phyloP scores from a whole-genome alignment of 2,329 filamentous ascomycete species.

The Pleurostoma richardsiae region DNA sequence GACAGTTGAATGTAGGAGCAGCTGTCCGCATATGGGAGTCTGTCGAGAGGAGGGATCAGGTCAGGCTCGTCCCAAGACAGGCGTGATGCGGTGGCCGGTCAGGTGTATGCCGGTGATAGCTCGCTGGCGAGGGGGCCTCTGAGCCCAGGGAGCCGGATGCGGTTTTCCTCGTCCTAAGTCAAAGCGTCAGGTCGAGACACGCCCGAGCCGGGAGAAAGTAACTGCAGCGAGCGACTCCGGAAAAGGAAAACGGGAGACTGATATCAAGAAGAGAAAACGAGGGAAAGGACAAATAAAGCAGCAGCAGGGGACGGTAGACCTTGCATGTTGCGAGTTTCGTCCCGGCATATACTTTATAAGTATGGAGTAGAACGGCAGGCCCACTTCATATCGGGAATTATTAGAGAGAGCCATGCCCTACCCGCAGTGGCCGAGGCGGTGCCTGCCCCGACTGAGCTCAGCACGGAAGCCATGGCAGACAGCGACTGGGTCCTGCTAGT shows the following conservation, averaged over 20 bases:
- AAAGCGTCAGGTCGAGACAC: neutral
- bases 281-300: neutral
- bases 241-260: conserved; percentile 2
- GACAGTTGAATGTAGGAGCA: conserved; percentile 3
- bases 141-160: neutral
- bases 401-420: conserved; percentile 1
- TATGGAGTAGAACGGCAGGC: conserved; percentile 2
- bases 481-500: neutral
- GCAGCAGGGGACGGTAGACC: neutral
- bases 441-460: neutral
- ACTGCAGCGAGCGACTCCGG: neutral
- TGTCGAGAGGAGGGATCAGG: neutral
- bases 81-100: conserved; percentile 8
- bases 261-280: neutral
- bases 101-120: conserved; percentile 5
- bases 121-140: neutral
- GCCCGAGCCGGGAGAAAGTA: neutral
- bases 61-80: conserved; percentile 5
- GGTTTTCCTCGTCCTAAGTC: neutral
- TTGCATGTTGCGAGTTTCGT: neutral
- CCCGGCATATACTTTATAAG: neutral
- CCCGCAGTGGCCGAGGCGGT: neutral
- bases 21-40: neutral
- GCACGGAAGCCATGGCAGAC: neutral
- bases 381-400: conserved; percentile 3